Evolutionary conservation across 2,329 filamentous ascomycete genomes (phyloP).

Genomic region (Rhynchosporium secalis): DNA sequence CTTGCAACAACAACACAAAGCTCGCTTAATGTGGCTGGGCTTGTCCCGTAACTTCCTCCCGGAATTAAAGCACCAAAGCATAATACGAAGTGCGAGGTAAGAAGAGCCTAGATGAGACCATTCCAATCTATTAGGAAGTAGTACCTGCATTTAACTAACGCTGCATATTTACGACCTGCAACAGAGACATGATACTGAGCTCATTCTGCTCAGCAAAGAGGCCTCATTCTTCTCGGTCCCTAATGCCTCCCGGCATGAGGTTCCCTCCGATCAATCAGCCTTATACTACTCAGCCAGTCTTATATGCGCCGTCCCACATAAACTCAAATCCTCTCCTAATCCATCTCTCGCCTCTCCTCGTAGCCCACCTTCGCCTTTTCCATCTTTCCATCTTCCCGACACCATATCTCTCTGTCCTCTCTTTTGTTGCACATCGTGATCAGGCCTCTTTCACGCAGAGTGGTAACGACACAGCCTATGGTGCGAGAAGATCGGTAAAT

Average conservation of each 20-base stretch:
- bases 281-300: too few species aligned
- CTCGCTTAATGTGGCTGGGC: neutral
- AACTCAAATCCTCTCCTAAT: too few species aligned
- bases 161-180: neutral
- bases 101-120: neutral
- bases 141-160: neutral
- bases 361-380: neutral
- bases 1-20: neutral
- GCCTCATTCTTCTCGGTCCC: neutral
- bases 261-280: neutral
- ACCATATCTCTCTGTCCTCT: neutral
- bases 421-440: slow-evolving; percentile 11
- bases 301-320: neutral
- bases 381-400: neutral
- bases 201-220: too few species aligned
- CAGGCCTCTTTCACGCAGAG: neutral
- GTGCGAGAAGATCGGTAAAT: neutral
- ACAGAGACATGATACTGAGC: neutral
- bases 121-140: neutral
- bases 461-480: neutral
- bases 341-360: neutral
- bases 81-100: too few species aligned
- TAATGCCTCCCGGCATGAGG: neutral
- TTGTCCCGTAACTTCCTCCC: neutral
- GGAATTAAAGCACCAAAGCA: neutral